Conservation (phyloP, 371 early-diverging fungal genomes). For the Rhizopus arrhizus region DNA sequence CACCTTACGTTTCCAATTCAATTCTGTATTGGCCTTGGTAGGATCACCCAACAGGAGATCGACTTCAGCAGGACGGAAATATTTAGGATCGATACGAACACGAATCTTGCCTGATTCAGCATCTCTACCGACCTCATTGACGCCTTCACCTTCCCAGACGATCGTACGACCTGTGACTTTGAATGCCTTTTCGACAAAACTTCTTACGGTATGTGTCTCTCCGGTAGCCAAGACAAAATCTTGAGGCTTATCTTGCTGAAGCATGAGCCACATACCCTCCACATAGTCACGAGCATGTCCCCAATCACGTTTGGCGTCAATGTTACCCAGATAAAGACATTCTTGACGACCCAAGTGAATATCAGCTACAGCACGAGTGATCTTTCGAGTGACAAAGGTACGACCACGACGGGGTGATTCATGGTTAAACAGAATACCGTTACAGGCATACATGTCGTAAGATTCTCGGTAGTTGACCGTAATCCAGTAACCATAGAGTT, state of each 20-base stretch:
- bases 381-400: conserved; percentile 86
- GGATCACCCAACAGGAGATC: conserved; percentile 81
- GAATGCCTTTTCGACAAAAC: conserved; percentile 83
- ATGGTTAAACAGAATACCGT: conserved; percentile 87
- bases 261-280: conserved; percentile 89
- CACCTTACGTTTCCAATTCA: conserved; percentile 76
- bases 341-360: conserved; percentile 72
- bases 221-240: conserved; percentile 88
- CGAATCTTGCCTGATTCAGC: conserved; percentile 66
- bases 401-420: conserved; percentile 84
- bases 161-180: conserved; percentile 68
- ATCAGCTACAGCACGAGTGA: conserved; percentile 79
- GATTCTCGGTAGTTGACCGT: conserved; percentile 83
- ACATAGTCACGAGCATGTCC: conserved; percentile 87
- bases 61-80: conserved; percentile 88
- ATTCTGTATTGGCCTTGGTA: conserved; percentile 67
- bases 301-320: conserved; percentile 88
- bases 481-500: conserved; percentile 84
- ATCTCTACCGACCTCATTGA: conserved; percentile 73
- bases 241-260: conserved; percentile 77
- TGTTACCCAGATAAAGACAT: conserved; percentile 79
- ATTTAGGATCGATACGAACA: conserved; percentile 74
- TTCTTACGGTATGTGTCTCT: conserved; percentile 81
- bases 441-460: conserved; percentile 81
- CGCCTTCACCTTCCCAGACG: conserved; percentile 78